Percentiles rank a stretch among this genome's conserved stretches.
Evolutionary conservation across 306 rosid genomes (phyloP).

Genomic region (Rosa rugosa): DNA sequence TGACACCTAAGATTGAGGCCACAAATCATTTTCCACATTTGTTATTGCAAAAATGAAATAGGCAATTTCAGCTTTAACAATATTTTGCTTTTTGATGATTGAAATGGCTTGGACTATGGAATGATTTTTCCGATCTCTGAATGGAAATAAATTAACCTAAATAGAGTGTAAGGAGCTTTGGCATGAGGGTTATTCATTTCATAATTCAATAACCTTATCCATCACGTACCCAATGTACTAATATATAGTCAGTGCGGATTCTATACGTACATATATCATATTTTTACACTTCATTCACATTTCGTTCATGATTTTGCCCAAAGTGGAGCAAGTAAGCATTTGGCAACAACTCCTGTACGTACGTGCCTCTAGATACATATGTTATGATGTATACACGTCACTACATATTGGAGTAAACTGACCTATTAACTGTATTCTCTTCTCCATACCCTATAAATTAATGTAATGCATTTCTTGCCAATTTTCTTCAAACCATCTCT

Average conservation of each 20-base stretch:
- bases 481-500: not conserved
- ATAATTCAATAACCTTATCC: not conserved
- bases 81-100: no score
- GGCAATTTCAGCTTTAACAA: no score
- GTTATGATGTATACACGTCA: not conserved
- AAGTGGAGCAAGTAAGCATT: conserved; percentile 10
- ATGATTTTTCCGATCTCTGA: not conserved
- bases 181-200: not conserved
- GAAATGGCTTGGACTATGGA: not conserved
- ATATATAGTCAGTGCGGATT: not conserved
- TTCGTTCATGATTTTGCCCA: not conserved
- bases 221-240: no score
- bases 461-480: not conserved
- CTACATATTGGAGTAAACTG: not conserved
- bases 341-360: conserved; percentile 19
- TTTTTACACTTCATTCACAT: not conserved
- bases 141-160: not conserved
- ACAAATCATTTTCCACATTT: no score
- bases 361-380: not conserved
- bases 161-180: not conserved
- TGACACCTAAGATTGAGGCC: no score
- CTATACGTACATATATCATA: not conserved
- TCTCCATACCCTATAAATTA: not conserved
- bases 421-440: not conserved
- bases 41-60: not conserved